Evolutionary conservation across 139 green algal species (phyloP).

Genomic region (Nannochloris sp.): DNA sequence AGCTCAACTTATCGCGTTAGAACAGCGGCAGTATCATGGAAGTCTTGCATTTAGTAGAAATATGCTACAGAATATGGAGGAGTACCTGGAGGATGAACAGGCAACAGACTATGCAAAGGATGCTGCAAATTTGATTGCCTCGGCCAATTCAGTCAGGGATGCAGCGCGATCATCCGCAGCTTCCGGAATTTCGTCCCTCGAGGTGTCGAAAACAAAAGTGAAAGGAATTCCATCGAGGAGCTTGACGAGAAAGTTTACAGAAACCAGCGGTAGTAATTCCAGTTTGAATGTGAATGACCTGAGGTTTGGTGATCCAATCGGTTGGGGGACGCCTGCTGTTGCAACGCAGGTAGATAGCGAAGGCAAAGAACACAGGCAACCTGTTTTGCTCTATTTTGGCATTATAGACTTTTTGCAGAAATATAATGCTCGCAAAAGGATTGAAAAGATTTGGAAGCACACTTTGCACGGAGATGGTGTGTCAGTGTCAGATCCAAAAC

Average conservation of each 20-base stretch:
- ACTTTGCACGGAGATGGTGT: conserved; percentile 44
- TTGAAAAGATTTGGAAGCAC: conserved; percentile 54
- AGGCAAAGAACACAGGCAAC: not conserved
- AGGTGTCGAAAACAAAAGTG: not conserved
- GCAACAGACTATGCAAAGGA: not conserved
- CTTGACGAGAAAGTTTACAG: not conserved
- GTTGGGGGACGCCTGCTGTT: conserved; percentile 6
- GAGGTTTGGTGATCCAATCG: not conserved
- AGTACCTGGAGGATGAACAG: not conserved
- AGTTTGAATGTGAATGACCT: conserved; percentile 6
- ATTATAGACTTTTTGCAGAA: conserved; percentile 76
- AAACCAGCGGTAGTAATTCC: not conserved
- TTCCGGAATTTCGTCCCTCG: not conserved
- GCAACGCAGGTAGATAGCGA: not conserved
- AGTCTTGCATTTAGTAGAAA: conserved; percentile 1
- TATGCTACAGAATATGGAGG: not conserved
- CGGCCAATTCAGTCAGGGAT: not conserved
- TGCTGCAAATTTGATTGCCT: conserved; percentile 3
- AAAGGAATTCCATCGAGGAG: not conserved
- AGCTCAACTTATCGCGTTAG: not conserved
- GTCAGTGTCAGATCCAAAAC: conserved; percentile 40
- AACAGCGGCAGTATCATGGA: not conserved
- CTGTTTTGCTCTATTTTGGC: conserved; percentile 59
- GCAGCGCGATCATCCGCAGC: not conserved
- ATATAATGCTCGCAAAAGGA: conserved; percentile 54